These are phyloP conservation scores for Evernia prunastri DNA, from an alignment of 495 filamentous ascomycete species.

Conservation along the genomic window DNA sequence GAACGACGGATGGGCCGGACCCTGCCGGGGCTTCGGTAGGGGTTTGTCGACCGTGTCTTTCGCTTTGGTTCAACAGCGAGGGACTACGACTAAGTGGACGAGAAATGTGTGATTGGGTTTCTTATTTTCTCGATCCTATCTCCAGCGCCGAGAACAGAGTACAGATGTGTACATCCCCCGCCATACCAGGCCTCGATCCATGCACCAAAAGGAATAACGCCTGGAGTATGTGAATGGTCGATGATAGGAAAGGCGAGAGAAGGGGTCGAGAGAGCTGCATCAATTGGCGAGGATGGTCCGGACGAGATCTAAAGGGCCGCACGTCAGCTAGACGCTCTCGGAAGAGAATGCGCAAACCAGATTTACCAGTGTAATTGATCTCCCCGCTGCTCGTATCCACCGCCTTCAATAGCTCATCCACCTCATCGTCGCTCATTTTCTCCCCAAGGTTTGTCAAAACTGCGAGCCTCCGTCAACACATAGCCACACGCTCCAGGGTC, in stretches of 20 bases:
- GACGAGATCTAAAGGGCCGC: slow-evolving; percentile 61
- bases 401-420: slow-evolving; percentile 95
- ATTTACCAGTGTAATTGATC: slow-evolving; percentile 87
- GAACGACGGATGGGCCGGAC: no score
- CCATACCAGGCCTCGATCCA: neutral
- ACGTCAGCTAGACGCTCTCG: slow-evolving; percentile 18
- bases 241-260: slow-evolving; percentile 25
- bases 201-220: slow-evolving; percentile 21
- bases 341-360: neutral
- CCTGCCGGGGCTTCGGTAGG: no score
- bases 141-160: neutral
- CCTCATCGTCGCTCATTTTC: slow-evolving; percentile 98
- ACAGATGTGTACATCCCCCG: neutral
- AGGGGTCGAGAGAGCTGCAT: slow-evolving; percentile 21
- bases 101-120: neutral
- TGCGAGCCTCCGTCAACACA: slow-evolving; percentile 25
- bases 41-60: no score
- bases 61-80: neutral
- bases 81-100: neutral
- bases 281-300: slow-evolving; percentile 92
- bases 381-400: slow-evolving; percentile 90
- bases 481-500: neutral
- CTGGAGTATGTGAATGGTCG: slow-evolving; percentile 11
- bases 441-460: slow-evolving; percentile 95
- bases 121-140: neutral